Conservation (phyloP, 140 eudicot species). For the Oenanthe javanica region DNA sequence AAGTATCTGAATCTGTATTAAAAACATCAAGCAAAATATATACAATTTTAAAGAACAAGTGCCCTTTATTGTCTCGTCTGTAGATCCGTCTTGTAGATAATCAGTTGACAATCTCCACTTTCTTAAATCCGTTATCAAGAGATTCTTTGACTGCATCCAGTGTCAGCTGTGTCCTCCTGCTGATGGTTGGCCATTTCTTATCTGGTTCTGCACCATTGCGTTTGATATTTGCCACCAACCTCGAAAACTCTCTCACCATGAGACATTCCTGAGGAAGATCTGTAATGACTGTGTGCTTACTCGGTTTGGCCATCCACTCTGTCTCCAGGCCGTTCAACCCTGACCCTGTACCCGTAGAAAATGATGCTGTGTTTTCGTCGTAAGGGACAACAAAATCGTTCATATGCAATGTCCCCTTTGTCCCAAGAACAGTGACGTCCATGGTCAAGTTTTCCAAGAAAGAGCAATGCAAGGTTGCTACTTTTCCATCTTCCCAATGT, state of each 20-base stretch:
- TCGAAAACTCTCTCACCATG: constrained; percentile 69
- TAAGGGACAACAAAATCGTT: constrained; percentile 56
- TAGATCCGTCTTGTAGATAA: background rate
- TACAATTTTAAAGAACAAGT: background rate
- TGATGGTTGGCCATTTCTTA: constrained; percentile 45
- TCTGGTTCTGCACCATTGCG: constrained; percentile 34
- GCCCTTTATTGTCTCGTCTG: background rate
- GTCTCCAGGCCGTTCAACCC: constrained; percentile 38
- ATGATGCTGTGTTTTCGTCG: constrained; percentile 49
- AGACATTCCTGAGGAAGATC: constrained; percentile 66
- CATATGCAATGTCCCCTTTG: constrained; percentile 58
- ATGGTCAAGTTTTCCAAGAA: constrained; percentile 56
- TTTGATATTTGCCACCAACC: constrained; percentile 43
- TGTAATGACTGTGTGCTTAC: constrained; percentile 35
- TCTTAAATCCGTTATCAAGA: constrained; percentile 40
- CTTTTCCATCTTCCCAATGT: constrained; percentile 59
- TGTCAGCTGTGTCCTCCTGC: constrained; percentile 47
- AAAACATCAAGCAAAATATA: background rate
- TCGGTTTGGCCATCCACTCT: constrained; percentile 42
- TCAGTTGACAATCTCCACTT: constrained; percentile 21
- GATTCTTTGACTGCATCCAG: constrained; percentile 66
- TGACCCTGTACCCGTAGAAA: constrained; percentile 31
- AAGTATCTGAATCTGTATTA: background rate
- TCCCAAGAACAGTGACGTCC: constrained; percentile 47
- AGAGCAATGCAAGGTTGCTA: constrained; percentile 63